These are phyloP conservation scores for Chrysanthemum seticuspe DNA, from an alignment of 129 eudicot species.

Conservation along the genomic window DNA sequence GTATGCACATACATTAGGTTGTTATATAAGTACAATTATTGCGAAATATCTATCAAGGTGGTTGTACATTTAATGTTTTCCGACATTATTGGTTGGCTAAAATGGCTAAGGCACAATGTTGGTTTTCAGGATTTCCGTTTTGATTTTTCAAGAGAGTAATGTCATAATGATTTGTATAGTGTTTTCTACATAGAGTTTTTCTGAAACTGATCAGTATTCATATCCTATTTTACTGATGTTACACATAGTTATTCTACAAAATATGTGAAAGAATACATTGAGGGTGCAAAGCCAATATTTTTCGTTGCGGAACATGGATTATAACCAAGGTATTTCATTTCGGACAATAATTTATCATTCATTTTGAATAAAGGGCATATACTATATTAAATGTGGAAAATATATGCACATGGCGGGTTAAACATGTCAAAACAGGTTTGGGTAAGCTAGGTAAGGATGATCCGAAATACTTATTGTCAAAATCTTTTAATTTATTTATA, in stretches of 20 bases:
- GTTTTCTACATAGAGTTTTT: neutral
- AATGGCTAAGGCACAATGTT: conserved; percentile 63
- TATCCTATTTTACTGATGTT: conserved; percentile 1
- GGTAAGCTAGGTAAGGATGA: neutral
- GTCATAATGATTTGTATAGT: neutral
- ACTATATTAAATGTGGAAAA: neutral
- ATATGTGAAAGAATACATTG: conserved; percentile 81
- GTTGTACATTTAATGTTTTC: neutral
- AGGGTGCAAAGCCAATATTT: conserved; percentile 69
- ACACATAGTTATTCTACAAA: conserved; percentile 65
- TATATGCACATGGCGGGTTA: neutral
- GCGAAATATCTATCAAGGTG: neutral
- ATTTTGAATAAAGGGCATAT: neutral
- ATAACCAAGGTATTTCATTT: conserved; percentile 71
- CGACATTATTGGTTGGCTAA: conserved; percentile 71
- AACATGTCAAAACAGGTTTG: neutral
- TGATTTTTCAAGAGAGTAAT: conserved; percentile 81
- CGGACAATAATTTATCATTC: neutral
- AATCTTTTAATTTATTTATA: neutral
- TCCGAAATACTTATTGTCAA: neutral
- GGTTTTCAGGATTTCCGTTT: conserved; percentile 98
- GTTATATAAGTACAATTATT: neutral
- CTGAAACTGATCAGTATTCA: neutral
- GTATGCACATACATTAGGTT: neutral
- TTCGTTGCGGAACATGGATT: conserved; percentile 83